Evolutionary conservation across 1,284 basidiomycete genomes (phyloP), one percentile per base, ranked within the genome.

Genomic region (Meripilus lineatus): DNA sequence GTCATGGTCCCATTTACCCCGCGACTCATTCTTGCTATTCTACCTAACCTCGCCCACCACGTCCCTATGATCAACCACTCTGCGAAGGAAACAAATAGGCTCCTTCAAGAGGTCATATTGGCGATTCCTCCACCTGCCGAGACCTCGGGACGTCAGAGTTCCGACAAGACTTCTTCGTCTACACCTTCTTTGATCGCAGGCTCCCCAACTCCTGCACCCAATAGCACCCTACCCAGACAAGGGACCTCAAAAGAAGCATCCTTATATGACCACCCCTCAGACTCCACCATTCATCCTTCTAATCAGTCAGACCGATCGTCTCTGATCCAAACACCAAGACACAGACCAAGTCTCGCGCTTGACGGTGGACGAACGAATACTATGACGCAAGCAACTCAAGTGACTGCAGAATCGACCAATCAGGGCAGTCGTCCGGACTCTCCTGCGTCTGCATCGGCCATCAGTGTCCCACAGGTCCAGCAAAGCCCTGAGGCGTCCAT

Each of bases 1-100:
- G 91, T 96, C 40, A 89, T 98, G 69, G 81, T 99, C 20, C 89
- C 92, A 2, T 97, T 97, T 59, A 94, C 93, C 0, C 93, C 96
- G 1, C 81, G 89, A 26, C 81, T 99, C 32, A 88, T 99, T 37
- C 86, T 89, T 5, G 90, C 90, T 13, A 89, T 99, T 47, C 76
- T 99, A 13, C 93, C 93, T 1, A 96, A 93, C 58, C 81, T 99
- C 26, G 93, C 96, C 0, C 93, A 95, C 54, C 89, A 93, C 55
- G 86, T 86, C 41, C 73, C 84, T 0, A 87, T 89, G 69, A 98
- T 99, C 49, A 90, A 94, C 56, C 74, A 77, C 1, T 89, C 89
- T 3, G 96, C 96, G 1, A 76, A 81, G 37, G 80, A 85, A 36
- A 93, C 93, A 23, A 98, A 99, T 62, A 82, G 87, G 54, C 79